Base-by-base conservation (phyloP, 2,329 filamentous ascomycete genomes). In the Monosporascus cannonballus region DNA sequence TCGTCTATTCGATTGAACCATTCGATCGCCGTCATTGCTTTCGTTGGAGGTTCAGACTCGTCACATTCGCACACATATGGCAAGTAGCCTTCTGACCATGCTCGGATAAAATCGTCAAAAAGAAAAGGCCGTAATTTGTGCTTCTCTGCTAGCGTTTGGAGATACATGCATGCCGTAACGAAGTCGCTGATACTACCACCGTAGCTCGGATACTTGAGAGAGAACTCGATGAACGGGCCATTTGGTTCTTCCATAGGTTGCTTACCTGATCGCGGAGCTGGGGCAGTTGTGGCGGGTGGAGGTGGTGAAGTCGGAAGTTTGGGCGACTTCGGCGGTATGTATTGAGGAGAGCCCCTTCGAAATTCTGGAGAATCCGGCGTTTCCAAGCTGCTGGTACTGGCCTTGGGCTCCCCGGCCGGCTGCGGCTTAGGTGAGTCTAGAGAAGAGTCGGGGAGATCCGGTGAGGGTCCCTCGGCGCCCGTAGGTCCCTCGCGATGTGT, bases 51-150 rank as follows among this genome's bases (percentile, higher is more conserved):
- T 1, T 61, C 22, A 1, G 56, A 51, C 11, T 57, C 54, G 34
- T 68, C 63, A 36, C 62, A 67, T 27, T 61, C 52, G 46, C 46
- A 51, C 15, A 68, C 58, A 27, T 70, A 70, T 6, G 60, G 55
- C 2, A 66, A 18, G 44, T 69, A 70, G 17, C 59, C 63, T 47
- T 68, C 61, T 6, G 58, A 54, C 60, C 67, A 67, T 22, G 64
- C 67, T 45, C 68, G 61, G 38, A 70, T 66, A 41, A 69, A 70
- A 42, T 70, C 68, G 25, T 70, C 68, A 48, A 69, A 69, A 9
- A 69, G 53, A 48, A 53, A 66, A 44, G 61, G 63, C 45, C 57
- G 66, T 53, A 63, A 59, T 41, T 57, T 59, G 36, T 55, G 59
- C 37, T 62, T 50, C 37, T 66, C 24, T 22, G 24, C 22, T 25